Conservation (phyloP, 257 asterid genomes). For the Anisodus tanguticus region DNA sequence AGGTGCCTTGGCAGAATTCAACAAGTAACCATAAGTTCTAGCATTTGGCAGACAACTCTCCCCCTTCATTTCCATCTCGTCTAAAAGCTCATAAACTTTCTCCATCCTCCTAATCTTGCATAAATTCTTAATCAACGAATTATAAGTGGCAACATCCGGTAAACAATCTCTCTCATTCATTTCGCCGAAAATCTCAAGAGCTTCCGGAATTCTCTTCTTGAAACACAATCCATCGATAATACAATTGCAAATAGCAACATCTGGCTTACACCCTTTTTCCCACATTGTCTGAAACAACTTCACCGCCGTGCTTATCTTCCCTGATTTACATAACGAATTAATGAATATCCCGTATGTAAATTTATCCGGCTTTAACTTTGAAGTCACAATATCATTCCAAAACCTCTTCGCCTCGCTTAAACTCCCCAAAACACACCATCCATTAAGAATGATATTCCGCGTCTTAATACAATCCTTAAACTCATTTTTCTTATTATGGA, state of each 20-base stretch:
- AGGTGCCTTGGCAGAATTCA: conserved; percentile 52
- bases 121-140: conserved; percentile 63
- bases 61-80: conserved; percentile 64
- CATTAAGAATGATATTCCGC: conserved; percentile 74
- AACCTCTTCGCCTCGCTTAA: conserved; percentile 78
- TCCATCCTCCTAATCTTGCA: conserved; percentile 72
- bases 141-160: conserved; percentile 67
- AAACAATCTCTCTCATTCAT: conserved; percentile 57
- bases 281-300: conserved; percentile 71
- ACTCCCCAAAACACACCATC: conserved; percentile 86
- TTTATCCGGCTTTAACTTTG: conserved; percentile 61
- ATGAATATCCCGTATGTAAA: conserved; percentile 71
- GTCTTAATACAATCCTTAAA: conserved; percentile 63
- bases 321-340: conserved; percentile 64
- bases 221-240: conserved; percentile 84
- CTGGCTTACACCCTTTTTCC: conserved; percentile 69
- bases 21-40: conserved; percentile 57
- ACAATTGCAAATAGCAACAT: conserved; percentile 67
- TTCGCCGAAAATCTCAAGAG: conserved; percentile 55
- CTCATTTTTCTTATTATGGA: conserved; percentile 49
- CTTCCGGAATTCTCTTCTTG: conserved; percentile 88
- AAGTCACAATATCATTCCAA: conserved; percentile 68
- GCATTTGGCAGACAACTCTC: conserved; percentile 56
- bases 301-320: conserved; percentile 62
- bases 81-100: conserved; percentile 60